Percentiles rank a stretch among this genome's conserved stretches.
phyloP scores from a whole-genome alignment of 1,284 basidiomycete species.

The Apiotrichum montevideense region DNA sequence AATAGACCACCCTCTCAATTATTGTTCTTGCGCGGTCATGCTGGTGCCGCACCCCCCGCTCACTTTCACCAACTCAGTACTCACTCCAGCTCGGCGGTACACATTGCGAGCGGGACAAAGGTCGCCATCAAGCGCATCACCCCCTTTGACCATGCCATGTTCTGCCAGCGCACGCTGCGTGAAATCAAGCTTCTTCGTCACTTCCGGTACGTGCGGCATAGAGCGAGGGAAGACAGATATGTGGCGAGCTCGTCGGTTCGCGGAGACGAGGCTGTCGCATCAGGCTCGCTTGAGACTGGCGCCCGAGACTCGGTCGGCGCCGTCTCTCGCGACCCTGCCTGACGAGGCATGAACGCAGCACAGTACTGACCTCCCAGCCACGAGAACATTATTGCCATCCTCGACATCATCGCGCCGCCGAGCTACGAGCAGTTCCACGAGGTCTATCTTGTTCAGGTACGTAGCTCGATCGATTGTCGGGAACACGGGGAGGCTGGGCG shows the following conservation, averaged over 20 bases:
- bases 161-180: slow-evolving; percentile 75
- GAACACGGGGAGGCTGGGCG: too few species aligned
- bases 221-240: not conserved
- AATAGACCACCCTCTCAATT: too few species aligned
- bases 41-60: too few species aligned
- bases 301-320: not conserved
- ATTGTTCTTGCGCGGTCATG: too few species aligned
- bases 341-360: too few species aligned
- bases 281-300: not conserved
- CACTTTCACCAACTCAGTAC: not conserved
- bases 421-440: slow-evolving; percentile 89
- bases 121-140: slow-evolving; percentile 89
- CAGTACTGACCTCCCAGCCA: slow-evolving; percentile 20
- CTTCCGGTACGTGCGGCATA: slow-evolving; percentile 51
- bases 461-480: not conserved
- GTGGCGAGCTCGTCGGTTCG: too few species aligned
- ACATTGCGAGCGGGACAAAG: slow-evolving; percentile 69
- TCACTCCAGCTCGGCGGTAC: slow-evolving; percentile 61
- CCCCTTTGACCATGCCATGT: slow-evolving; percentile 90
- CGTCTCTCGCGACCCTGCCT: not conserved
- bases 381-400: slow-evolving; percentile 81
- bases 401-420: slow-evolving; percentile 87
- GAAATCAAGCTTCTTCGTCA: slow-evolving; percentile 87
- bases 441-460: slow-evolving; percentile 59
- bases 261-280: not conserved